Evolutionary conservation across 1,139 yeast species (phyloP).

Genomic region (Candida tropicalis): DNA sequence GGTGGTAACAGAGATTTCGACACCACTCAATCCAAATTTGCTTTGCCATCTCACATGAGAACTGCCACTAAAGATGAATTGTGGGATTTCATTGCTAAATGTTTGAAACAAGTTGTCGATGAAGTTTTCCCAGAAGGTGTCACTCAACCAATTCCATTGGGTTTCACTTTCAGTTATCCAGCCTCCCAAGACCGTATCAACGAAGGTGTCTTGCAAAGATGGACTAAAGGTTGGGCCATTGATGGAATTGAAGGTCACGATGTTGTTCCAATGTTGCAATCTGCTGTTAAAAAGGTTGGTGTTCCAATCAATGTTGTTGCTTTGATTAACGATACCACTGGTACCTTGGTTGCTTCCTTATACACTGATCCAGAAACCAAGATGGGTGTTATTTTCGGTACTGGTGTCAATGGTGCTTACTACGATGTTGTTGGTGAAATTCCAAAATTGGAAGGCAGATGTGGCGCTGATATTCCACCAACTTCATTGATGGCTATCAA

Average conservation of each 20-base stretch:
- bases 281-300: conserved; percentile 60
- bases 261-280: conserved; percentile 88
- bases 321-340: conserved; percentile 94
- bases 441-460: conserved; percentile 78
- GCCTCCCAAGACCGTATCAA: conserved; percentile 83
- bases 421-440: conserved; percentile 75
- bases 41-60: conserved; percentile 75
- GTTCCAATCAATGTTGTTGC: conserved; percentile 90
- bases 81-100: conserved; percentile 85
- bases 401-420: conserved; percentile 98
- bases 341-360: conserved; percentile 94
- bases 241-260: conserved; percentile 93
- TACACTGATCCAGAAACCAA: conserved; percentile 86
- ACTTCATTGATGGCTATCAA: conserved; percentile 90
- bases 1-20: conserved; percentile 80
- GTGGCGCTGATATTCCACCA: conserved; percentile 61
- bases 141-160: conserved; percentile 63
- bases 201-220: conserved; percentile 85
- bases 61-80: conserved; percentile 76
- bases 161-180: conserved; percentile 96
- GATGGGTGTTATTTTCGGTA: conserved; percentile 96
- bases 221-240: conserved; percentile 98
- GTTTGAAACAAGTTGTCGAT: conserved; percentile 64
- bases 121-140: conserved; percentile 68
- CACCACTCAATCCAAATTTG: conserved; percentile 79